phyloP scores from a whole-genome alignment of 805 yeast genomes.

The Yueomyces sp. region DNA sequence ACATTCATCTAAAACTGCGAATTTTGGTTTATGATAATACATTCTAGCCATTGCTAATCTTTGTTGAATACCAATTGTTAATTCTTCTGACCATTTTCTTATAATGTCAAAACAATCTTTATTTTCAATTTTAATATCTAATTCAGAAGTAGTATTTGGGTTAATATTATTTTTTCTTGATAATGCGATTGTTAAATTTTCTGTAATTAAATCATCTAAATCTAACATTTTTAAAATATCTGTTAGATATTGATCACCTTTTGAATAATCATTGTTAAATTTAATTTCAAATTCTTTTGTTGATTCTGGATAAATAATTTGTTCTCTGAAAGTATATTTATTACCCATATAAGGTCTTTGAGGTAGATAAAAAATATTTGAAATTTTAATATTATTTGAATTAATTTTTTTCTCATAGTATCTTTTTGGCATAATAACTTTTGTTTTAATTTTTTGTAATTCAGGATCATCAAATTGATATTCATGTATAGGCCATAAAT shows the following conservation, averaged over 20 bases:
- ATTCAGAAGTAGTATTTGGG: not conserved
- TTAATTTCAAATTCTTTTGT: constrained; percentile 37
- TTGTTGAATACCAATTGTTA: constrained; percentile 87
- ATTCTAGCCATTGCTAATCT: constrained; percentile 85
- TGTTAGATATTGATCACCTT: constrained; percentile 34
- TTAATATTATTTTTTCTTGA: constrained; percentile 8
- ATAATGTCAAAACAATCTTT: constrained; percentile 51
- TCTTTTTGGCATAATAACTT: constrained; percentile 20
- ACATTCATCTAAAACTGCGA: constrained; percentile 92
- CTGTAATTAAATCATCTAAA: constrained; percentile 42
- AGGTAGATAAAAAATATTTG: constrained; percentile 67
- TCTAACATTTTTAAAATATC: constrained; percentile 44
- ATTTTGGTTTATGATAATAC: constrained; percentile 81
- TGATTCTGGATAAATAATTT: constrained; percentile 77
- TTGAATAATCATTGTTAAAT: constrained; percentile 15
- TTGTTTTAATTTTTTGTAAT: constrained; percentile 29
- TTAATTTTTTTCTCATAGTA: not conserved
- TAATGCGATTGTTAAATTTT: constrained; percentile 27
- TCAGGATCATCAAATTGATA: constrained; percentile 50
- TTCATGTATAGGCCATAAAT: constrained; percentile 73
- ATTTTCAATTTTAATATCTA: constrained; percentile 8
- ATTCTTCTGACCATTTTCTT: constrained; percentile 79
- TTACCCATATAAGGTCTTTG: constrained; percentile 80
- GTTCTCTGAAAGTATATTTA: constrained; percentile 58
- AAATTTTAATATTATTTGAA: not conserved